Evolutionary conservation across 495 filamentous ascomycete species (phyloP).

Genomic region (Daldinia caldariorum): DNA sequence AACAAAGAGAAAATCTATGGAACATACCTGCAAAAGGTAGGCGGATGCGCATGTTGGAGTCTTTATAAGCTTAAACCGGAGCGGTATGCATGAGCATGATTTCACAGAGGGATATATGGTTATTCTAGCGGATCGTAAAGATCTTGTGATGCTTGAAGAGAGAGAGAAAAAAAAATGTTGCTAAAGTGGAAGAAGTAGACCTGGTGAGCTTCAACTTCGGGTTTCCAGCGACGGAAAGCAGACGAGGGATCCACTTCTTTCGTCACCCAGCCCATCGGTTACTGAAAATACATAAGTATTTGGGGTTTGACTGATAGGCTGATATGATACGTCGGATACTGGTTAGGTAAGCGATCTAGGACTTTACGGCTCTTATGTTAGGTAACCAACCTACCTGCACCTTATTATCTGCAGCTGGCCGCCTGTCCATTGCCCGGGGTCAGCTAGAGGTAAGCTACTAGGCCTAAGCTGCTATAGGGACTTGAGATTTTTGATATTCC

Average conservation of each 20-base stretch:
- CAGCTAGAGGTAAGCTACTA: conserved; percentile 15
- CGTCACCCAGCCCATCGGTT: conserved; percentile 20
- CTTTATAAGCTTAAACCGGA: conserved; percentile 12
- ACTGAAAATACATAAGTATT: conserved; percentile 11
- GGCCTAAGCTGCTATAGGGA: no score
- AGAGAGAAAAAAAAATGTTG: neutral
- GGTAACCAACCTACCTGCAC: neutral
- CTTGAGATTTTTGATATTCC: neutral
- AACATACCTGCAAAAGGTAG: conserved; percentile 70
- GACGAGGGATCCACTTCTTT: conserved; percentile 20
- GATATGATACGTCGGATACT: neutral
- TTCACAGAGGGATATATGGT: conserved; percentile 11
- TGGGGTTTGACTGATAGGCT: conserved; percentile 8
- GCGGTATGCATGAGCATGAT: conserved; percentile 43
- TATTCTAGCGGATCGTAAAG: conserved; percentile 3
- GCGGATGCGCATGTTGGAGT: conserved; percentile 49
- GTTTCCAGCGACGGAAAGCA: conserved; percentile 16
- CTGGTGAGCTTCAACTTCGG: conserved; percentile 34
- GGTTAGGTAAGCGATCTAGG: conserved; percentile 20
- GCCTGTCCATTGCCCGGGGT: conserved; percentile 16
- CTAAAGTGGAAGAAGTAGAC: conserved; percentile 7
- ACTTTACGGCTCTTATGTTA: neutral
- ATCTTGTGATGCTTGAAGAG: neutral
- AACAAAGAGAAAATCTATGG: conserved; percentile 16
- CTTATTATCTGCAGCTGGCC: conserved; percentile 28